Percentiles rank a stretch among this genome's conserved stretches.
Evolutionary conservation across 352 stramenopile genomes (phyloP).

Genomic region (Globisporangium nunn): DNA sequence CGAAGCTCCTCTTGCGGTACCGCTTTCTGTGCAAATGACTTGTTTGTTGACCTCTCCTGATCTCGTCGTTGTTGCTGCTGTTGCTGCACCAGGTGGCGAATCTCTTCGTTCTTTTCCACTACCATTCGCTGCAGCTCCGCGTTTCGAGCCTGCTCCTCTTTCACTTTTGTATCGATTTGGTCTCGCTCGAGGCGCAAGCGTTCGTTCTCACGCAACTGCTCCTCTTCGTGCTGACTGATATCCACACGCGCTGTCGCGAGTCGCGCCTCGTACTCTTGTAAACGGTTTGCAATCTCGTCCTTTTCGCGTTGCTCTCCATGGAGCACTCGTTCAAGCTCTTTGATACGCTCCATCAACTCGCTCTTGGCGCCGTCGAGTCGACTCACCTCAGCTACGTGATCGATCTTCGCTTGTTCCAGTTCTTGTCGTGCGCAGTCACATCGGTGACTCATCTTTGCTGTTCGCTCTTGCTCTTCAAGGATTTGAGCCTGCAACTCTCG

Average conservation of each 20-base stretch:
- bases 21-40: background rate
- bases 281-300: slow-evolving; percentile 53
- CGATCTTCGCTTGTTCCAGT: slow-evolving; percentile 4
- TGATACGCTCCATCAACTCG: slow-evolving; percentile 24
- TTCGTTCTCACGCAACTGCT: slow-evolving; percentile 46
- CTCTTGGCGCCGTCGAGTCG: slow-evolving; percentile 10
- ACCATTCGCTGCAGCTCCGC: slow-evolving; percentile 45
- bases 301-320: slow-evolving; percentile 40
- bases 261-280: slow-evolving; percentile 67
- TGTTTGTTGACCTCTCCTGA: background rate
- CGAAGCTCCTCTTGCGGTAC: background rate
- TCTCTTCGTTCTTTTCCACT: slow-evolving; percentile 66
- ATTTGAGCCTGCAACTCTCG: slow-evolving; percentile 28
- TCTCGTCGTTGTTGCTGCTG: slow-evolving; percentile 18
- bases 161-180: slow-evolving; percentile 27
- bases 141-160: slow-evolving; percentile 46
- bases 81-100: slow-evolving; percentile 32
- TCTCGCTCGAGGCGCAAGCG: slow-evolving; percentile 28
- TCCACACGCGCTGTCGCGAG: slow-evolving; percentile 64
- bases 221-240: slow-evolving; percentile 66
- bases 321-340: slow-evolving; percentile 24
- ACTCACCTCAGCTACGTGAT: slow-evolving; percentile 16
- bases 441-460: slow-evolving; percentile 8
- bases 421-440: slow-evolving; percentile 14
- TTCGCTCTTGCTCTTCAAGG: slow-evolving; percentile 12